Percentiles rank a stretch among this genome's conserved stretches.
phyloP scores from a whole-genome alignment of 2,329 filamentous ascomycete genomes.

The Lanzia echinophila region DNA sequence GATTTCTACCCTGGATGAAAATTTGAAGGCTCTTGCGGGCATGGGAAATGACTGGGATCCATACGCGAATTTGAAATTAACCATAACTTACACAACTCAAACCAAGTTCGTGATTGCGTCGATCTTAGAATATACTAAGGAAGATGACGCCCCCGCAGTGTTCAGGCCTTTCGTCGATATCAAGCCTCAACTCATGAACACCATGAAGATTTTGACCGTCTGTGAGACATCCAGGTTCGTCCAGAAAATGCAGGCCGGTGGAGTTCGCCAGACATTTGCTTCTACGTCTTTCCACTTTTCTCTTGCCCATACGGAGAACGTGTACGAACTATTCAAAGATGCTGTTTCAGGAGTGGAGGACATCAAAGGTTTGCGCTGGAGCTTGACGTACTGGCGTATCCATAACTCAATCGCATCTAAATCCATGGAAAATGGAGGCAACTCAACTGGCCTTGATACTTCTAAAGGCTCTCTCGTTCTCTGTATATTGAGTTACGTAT shows the following conservation, averaged over 20 bases:
- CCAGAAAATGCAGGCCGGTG: not conserved
- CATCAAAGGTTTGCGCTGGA: not conserved
- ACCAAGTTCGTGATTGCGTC: not conserved
- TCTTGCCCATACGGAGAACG: not conserved
- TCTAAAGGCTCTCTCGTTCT: not conserved
- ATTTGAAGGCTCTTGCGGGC: not conserved
- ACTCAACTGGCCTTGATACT: not conserved
- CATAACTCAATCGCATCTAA: not conserved
- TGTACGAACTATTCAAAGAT: not conserved
- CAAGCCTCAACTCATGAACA: not conserved
- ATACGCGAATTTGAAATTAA: not conserved
- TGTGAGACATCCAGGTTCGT: not conserved
- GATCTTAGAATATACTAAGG: not conserved
- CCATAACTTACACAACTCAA: not conserved
- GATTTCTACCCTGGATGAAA: not conserved
- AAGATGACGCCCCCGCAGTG: not conserved
- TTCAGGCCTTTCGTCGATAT: not conserved
- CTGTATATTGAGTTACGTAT: not conserved
- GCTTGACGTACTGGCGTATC: not conserved
- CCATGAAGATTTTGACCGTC: not conserved
- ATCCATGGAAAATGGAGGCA: not conserved
- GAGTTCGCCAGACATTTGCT: not conserved
- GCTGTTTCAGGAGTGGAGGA: not conserved
- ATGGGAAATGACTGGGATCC: not conserved
- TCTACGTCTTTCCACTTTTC: not conserved